Evolutionary conservation across 257 asterid species (phyloP), one percentile per base, ranked within the genome.

Genomic region (Scutellaria galericulata): DNA sequence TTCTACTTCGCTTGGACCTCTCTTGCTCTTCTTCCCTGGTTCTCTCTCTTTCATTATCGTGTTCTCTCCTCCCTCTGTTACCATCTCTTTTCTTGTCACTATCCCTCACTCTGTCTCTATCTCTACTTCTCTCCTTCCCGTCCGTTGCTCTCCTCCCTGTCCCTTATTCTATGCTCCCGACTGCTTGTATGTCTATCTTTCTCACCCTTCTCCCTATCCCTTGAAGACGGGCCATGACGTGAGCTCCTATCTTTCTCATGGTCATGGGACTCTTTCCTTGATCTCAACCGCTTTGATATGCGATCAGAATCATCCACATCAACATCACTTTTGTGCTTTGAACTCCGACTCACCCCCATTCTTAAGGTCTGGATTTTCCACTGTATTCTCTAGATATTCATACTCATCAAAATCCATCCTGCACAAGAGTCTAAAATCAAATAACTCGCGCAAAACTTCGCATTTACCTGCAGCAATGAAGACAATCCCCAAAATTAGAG

Each of bases 341-440:
- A 83, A 74, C 83, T 72, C 75, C 79, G 77, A 66, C 76, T 70
- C 70, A 56, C 71, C 78, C 31, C 83, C 88, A 66, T 78, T 79
- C 79, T 77, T 77, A 51, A 2, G 57, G 41, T 80, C 87, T 4
- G 88, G 88, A 41, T 82, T 86, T 71, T 82, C 95, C 47, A 79
- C 88, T 8, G 76, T 76, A 52, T 75, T 86, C 64, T 86, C 88
- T 70, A 84, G 72, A 72, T 88, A 84, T 31, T 81, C 88, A 57
- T 81, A 75, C 83, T 88, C 89, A 48, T 88, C 95, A 55, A 82
- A 84, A 75, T 86, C 89, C 95, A 86, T 88, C 7, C 53, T 64
- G 7, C 18, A 20, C 12, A 41, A 51, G 42, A 51, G 42, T 47
- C 54, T 7, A 24, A 13, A 64, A 37, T 55, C 64, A 61, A 72